Evolutionary conservation across 2,329 filamentous ascomycete species (phyloP).

Genomic region (Penicillium janthinellum): DNA sequence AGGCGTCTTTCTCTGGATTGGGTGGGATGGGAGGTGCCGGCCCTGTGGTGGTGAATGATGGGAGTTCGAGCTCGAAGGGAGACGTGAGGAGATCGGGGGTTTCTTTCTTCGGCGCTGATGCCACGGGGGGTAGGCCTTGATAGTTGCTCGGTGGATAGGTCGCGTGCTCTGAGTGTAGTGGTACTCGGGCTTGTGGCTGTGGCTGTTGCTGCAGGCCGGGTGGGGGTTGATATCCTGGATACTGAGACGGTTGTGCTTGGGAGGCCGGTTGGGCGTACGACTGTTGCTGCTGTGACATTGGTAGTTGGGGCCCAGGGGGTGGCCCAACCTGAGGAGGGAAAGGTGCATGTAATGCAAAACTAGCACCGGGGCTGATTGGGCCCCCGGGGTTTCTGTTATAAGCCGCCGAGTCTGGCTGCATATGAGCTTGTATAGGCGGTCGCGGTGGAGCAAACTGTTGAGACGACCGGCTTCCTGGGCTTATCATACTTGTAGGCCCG

Average conservation of each 20-base stretch:
- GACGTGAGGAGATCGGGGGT: conserved; percentile 63
- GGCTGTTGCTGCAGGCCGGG: conserved; percentile 15
- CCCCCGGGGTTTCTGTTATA: conserved; percentile 10
- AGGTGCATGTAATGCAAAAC: not conserved
- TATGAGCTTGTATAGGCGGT: conserved; percentile 10
- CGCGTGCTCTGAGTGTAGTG: conserved; percentile 37
- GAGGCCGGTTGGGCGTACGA: conserved; percentile 12
- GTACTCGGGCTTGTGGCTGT: conserved; percentile 26
- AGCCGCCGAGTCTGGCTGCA: conserved; percentile 1
- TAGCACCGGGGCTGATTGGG: not conserved
- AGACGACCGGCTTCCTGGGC: conserved; percentile 15
- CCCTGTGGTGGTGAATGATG: conserved; percentile 44
- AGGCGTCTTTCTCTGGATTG: conserved; percentile 91
- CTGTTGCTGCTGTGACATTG: conserved; percentile 24
- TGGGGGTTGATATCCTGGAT: conserved; percentile 29
- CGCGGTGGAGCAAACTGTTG: conserved; percentile 24
- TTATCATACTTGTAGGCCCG: conserved; percentile 14
- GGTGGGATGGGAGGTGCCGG: conserved; percentile 85
- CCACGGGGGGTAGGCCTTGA: conserved; percentile 28
- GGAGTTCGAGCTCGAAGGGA: conserved; percentile 61
- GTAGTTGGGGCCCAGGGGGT: conserved; percentile 6
- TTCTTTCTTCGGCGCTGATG: conserved; percentile 35
- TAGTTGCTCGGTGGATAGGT: conserved; percentile 21
- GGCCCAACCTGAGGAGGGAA: conserved; percentile 1
- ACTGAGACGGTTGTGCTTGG: conserved; percentile 12